Percentiles rank a stretch among this genome's conserved stretches.
phyloP scores from a whole-genome alignment of 2,329 filamentous ascomycete species.

The Neofusicoccum sp. region DNA sequence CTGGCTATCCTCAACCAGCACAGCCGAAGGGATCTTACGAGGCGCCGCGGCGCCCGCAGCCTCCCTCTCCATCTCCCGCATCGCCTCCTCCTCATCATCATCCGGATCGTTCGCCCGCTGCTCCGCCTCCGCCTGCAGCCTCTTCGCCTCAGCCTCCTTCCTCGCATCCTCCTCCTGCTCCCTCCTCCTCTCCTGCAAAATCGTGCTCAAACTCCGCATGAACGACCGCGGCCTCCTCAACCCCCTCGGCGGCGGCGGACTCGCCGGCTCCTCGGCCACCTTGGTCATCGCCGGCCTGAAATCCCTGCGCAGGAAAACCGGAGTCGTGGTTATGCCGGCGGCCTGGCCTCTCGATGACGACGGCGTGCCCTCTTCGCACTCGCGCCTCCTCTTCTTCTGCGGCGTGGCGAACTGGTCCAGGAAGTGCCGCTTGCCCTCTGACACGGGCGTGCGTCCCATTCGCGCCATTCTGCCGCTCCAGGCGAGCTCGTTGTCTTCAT shows the following conservation, averaged over 20 bases:
- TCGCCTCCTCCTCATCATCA: slow-evolving; percentile 72
- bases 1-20: slow-evolving; percentile 46
- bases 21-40: slow-evolving; percentile 30
- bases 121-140: slow-evolving; percentile 52
- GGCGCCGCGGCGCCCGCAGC: slow-evolving; percentile 28
- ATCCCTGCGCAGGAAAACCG: slow-evolving; percentile 64
- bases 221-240: slow-evolving; percentile 51
- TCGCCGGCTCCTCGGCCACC: slow-evolving; percentile 53
- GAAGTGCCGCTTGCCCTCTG: slow-evolving; percentile 59
- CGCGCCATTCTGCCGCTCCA: slow-evolving; percentile 28
- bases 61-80: slow-evolving; percentile 66
- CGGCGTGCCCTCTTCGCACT: slow-evolving; percentile 37
- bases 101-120: slow-evolving; percentile 27
- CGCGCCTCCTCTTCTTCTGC: slow-evolving; percentile 48
- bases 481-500: slow-evolving; percentile 28
- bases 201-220: slow-evolving; percentile 10
- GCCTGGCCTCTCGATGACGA: slow-evolving; percentile 39
- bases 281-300: slow-evolving; percentile 46
- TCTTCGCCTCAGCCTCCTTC: slow-evolving; percentile 41
- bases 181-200: slow-evolving; percentile 24
- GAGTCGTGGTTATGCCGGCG: slow-evolving; percentile 52
- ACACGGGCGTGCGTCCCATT: slow-evolving; percentile 48
- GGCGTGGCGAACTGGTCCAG: slow-evolving; percentile 67
- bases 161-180: slow-evolving; percentile 28
- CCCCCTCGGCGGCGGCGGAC: slow-evolving; percentile 31